Evolutionary conservation across 2,329 filamentous ascomycete species (phyloP).

Genomic region (Parascedosporium putredinis): DNA sequence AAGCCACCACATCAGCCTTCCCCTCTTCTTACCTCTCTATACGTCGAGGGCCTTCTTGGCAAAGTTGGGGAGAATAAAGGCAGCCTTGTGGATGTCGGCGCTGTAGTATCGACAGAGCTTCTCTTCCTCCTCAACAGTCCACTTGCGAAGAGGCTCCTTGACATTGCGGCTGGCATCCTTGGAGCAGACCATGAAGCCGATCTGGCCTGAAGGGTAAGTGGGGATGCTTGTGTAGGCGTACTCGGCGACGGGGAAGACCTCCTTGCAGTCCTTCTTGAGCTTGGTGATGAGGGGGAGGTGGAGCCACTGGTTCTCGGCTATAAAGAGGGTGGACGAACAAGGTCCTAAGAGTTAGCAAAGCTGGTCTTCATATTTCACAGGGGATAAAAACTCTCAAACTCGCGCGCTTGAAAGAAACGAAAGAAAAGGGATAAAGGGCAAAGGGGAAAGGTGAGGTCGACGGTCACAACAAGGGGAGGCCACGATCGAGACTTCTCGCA

Average conservation of each 20-base stretch:
- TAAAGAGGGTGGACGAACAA: constrained; percentile 11
- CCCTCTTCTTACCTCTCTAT: not conserved
- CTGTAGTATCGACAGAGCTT: constrained; percentile 96
- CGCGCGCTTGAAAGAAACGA: not conserved
- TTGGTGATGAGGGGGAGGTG: constrained; percentile 87
- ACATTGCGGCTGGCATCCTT: constrained; percentile 83
- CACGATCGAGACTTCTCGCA: not conserved
- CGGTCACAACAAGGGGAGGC: too few relatives aligned
- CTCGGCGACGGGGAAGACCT: constrained; percentile 95
- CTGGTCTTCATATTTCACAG: too few relatives aligned
- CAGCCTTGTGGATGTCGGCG: constrained; percentile 88
- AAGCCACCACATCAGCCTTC: not conserved
- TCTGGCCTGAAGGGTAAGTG: constrained; percentile 97
- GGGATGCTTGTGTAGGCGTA: constrained; percentile 99
- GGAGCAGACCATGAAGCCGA: constrained; percentile 99
- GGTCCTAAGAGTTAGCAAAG: not conserved
- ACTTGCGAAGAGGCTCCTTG: constrained; percentile 71
- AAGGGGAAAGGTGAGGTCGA: too few relatives aligned
- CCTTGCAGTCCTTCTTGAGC: constrained; percentile 93
- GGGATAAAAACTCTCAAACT: not conserved
- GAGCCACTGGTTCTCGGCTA: constrained; percentile 99
- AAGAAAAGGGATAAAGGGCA: not conserved
- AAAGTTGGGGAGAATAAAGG: constrained; percentile 89
- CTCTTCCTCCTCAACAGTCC: constrained; percentile 80
- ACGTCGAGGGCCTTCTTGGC: constrained; percentile 62